phyloP scores from a whole-genome alignment of 768 basidiomycete species.

The Hygrocybe coccinea region DNA sequence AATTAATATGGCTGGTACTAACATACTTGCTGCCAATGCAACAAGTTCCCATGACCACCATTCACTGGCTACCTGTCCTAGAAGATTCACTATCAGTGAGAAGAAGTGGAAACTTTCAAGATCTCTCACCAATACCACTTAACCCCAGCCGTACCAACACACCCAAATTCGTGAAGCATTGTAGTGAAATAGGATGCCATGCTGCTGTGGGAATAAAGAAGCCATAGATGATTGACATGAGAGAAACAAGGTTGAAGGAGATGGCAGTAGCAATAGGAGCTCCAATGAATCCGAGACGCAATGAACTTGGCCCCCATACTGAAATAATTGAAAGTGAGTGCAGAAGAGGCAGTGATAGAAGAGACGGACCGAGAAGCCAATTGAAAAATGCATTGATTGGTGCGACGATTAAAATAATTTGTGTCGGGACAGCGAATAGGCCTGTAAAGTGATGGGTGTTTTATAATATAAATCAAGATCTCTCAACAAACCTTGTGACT shows the following conservation, averaged over 20 bases:
- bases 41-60: conserved; percentile 98
- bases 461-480: neutral
- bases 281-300: conserved; percentile 85
- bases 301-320: conserved; percentile 79
- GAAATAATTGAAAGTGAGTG: neutral
- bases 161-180: conserved; percentile 60
- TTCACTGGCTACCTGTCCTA: conserved; percentile 78
- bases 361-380: conserved; percentile 66
- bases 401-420: conserved; percentile 75
- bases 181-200: conserved; percentile 70
- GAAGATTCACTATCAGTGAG: neutral
- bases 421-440: conserved; percentile 79
- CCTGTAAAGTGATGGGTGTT: conserved; percentile 32
- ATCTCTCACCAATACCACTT: conserved; percentile 63
- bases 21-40: conserved; percentile 52
- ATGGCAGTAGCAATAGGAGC: conserved; percentile 88
- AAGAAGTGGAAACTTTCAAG: neutral
- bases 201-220: conserved; percentile 62
- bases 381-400: conserved; percentile 83
- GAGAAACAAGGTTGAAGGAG: conserved; percentile 79
- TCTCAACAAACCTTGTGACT: conserved; percentile 60
- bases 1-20: conserved; percentile 14
- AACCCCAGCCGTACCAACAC: conserved; percentile 71
- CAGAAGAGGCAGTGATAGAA: neutral
- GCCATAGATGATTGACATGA: conserved; percentile 59